These are phyloP conservation scores for Hevea brasiliensis DNA, from an alignment of 345 rosid species.

Conservation along the genomic window DNA sequence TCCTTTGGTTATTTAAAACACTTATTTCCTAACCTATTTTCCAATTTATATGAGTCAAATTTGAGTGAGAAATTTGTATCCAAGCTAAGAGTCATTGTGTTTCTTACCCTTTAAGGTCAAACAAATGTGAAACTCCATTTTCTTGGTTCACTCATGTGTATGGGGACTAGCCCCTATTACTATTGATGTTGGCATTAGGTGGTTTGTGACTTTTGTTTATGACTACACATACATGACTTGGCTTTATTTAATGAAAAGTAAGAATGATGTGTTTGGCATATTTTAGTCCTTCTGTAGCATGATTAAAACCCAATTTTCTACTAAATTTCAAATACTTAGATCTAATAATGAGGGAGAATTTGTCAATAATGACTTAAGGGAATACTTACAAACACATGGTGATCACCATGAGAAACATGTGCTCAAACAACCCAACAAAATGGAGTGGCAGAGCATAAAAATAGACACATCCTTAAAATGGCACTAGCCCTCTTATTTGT, in stretches of 20 bases:
- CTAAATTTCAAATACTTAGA: background rate
- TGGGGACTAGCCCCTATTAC: background rate
- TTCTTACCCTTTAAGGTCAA: too few relatives aligned
- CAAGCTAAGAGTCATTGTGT: conserved; percentile 1
- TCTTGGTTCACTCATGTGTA: too few relatives aligned
- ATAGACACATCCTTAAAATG: background rate
- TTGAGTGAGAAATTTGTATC: background rate
- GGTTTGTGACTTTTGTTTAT: conserved; percentile 10
- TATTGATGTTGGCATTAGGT: background rate
- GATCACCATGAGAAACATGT: background rate
- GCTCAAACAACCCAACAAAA: background rate
- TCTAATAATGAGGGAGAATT: background rate
- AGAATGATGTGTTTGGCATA: background rate
- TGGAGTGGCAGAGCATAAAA: background rate
- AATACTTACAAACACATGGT: background rate
- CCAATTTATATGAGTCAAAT: background rate
- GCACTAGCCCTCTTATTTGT: too few relatives aligned
- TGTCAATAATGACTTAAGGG: background rate
- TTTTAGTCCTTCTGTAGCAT: background rate
- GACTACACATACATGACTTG: conserved; percentile 1
- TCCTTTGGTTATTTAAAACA: too few relatives aligned
- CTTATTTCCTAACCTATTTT: background rate
- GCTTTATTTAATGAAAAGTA: conserved; percentile 4
- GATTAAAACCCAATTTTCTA: background rate
- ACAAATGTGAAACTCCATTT: too few relatives aligned